phyloP scores from a whole-genome alignment of 2,329 filamentous ascomycete genomes.

The Fusarium abutilonis region DNA sequence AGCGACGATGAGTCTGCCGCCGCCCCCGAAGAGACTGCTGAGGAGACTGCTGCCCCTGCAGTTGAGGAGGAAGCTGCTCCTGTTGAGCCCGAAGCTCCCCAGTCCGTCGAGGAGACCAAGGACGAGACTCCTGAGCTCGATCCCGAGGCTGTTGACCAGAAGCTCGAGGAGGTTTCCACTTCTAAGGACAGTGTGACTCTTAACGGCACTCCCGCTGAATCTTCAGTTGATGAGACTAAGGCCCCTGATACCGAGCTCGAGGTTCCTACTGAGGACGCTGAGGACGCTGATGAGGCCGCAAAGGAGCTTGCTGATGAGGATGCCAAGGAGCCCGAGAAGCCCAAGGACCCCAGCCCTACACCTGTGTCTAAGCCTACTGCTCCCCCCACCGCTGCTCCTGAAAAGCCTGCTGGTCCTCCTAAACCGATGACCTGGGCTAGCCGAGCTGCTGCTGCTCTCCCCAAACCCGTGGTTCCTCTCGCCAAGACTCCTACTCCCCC shows the following conservation, averaged over 20 bases:
- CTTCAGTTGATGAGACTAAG: conserved; percentile 53
- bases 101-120: conserved; percentile 46
- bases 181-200: conserved; percentile 50
- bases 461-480: conserved; percentile 63
- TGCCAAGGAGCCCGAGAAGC: conserved; percentile 69
- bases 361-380: conserved; percentile 54
- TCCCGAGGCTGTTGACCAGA: conserved; percentile 72
- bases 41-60: conserved; percentile 47
- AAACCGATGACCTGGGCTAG: conserved; percentile 82
- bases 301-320: conserved; percentile 66
- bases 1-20: conserved; percentile 72
- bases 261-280: conserved; percentile 50
- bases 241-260: conserved; percentile 52
- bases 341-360: conserved; percentile 69
- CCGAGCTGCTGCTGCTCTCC: conserved; percentile 68
- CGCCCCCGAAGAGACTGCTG: conserved; percentile 49
- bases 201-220: conserved; percentile 49
- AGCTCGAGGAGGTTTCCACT: conserved; percentile 72
- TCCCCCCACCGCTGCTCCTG: conserved; percentile 50
- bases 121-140: conserved; percentile 52
- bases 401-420: conserved; percentile 57
- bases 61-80: conserved; percentile 45
- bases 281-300: conserved; percentile 57
- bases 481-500: conserved; percentile 67
- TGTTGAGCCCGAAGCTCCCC: conserved; percentile 48